Percentiles rank a stretch among this genome's conserved stretches.
Evolutionary conservation across 2,329 filamentous ascomycete species (phyloP).

Genomic region (Xylariaceae sp.): DNA sequence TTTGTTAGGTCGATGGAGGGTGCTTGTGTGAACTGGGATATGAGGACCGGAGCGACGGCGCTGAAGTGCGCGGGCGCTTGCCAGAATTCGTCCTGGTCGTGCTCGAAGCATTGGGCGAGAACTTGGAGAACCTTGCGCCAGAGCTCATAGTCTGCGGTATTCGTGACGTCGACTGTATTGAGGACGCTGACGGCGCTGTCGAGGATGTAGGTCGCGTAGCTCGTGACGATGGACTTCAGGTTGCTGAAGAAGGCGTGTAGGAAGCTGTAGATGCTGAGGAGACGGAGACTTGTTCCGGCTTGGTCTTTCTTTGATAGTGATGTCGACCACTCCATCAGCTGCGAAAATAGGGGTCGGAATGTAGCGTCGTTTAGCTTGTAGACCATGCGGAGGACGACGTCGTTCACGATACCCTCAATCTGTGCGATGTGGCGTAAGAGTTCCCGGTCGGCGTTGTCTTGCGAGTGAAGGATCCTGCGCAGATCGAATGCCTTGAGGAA

Average conservation of each 20-base stretch:
- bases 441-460: slow-evolving; percentile 39
- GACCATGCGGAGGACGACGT: slow-evolving; percentile 78
- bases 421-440: slow-evolving; percentile 47
- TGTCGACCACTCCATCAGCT: slow-evolving; percentile 76
- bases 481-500: slow-evolving; percentile 60
- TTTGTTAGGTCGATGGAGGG: slow-evolving; percentile 37
- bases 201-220: slow-evolving; percentile 79
- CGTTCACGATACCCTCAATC: slow-evolving; percentile 62
- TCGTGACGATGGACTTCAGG: slow-evolving; percentile 90
- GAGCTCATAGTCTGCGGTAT: slow-evolving; percentile 52
- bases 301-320: slow-evolving; percentile 58
- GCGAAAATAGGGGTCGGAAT: slow-evolving; percentile 86
- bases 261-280: slow-evolving; percentile 77
- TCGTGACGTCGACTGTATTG: slow-evolving; percentile 37
- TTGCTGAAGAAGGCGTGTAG: slow-evolving; percentile 72
- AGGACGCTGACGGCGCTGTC: slow-evolving; percentile 68
- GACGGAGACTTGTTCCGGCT: slow-evolving; percentile 54
- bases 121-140: slow-evolving; percentile 67
- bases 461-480: slow-evolving; percentile 50
- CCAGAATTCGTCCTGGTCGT: slow-evolving; percentile 96
- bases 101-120: slow-evolving; percentile 69
- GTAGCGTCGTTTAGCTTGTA: slow-evolving; percentile 93
- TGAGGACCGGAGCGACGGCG: slow-evolving; percentile 63
- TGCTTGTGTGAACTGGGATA: slow-evolving; percentile 58
- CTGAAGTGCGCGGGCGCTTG: slow-evolving; percentile 83